These are phyloP conservation scores for Talaromyces sp. DNA, from an alignment of 2,329 filamentous ascomycete species.

Conservation along the genomic window DNA sequence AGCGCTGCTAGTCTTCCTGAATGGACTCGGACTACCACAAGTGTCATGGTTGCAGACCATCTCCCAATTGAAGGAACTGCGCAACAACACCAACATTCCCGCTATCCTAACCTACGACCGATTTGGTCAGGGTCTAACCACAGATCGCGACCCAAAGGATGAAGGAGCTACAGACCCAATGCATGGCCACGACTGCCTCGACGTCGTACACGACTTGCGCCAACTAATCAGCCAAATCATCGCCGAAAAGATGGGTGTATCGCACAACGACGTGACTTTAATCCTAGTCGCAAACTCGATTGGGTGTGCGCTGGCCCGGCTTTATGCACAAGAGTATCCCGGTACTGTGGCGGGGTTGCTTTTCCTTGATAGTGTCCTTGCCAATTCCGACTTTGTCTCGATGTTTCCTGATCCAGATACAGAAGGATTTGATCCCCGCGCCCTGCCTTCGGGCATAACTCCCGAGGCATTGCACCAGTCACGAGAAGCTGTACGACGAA, in stretches of 20 bases:
- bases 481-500: constrained; percentile 27
- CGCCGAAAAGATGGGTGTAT: constrained; percentile 24
- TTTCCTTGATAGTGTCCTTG: constrained; percentile 55
- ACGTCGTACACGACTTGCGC: constrained; percentile 43
- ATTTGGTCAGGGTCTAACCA: constrained; percentile 51
- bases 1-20: constrained; percentile 40
- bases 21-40: constrained; percentile 40
- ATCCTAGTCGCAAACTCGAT: constrained; percentile 52
- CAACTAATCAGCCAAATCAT: constrained; percentile 41
- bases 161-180: constrained; percentile 28
- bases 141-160: constrained; percentile 43
- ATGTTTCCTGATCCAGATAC: constrained; percentile 53
- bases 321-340: constrained; percentile 48
- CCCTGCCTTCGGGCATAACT: constrained; percentile 39
- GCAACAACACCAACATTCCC: constrained; percentile 29
- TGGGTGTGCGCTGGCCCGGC: constrained; percentile 49
- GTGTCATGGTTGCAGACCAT: constrained; percentile 36
- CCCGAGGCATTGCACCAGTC: constrained; percentile 31
- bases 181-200: constrained; percentile 47
- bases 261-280: constrained; percentile 27
- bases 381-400: constrained; percentile 52
- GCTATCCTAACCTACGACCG: constrained; percentile 54
- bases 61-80: constrained; percentile 18
- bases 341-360: constrained; percentile 44
- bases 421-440: constrained; percentile 38